Percentiles rank a stretch among this genome's conserved stretches.
Evolutionary conservation across 2,329 filamentous ascomycete genomes (phyloP).

Genomic region (Escovopsis sp.): DNA sequence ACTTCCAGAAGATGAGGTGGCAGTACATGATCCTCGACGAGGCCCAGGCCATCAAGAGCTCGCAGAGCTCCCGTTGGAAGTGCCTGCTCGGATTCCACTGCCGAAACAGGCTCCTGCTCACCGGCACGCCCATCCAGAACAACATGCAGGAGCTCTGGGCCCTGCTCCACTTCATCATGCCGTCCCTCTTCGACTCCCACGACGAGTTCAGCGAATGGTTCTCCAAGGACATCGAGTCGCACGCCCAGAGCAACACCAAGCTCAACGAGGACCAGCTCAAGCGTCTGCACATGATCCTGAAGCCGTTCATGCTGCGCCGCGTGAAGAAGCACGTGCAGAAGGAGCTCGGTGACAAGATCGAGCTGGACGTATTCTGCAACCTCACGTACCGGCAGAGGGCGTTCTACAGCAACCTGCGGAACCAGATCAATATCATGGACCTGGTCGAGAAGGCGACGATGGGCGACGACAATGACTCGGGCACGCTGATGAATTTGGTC

Average conservation of each 20-base stretch:
- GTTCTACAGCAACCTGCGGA: slow-evolving; percentile 81
- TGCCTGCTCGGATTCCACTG: slow-evolving; percentile 86
- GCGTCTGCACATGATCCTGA: slow-evolving; percentile 95
- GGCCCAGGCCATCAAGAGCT: slow-evolving; percentile 97
- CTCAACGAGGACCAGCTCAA: slow-evolving; percentile 96
- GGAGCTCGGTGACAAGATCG: slow-evolving; percentile 96
- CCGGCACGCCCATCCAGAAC: slow-evolving; percentile 96
- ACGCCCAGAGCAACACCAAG: slow-evolving; percentile 98
- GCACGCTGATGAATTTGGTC: slow-evolving; percentile 95
- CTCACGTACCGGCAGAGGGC: slow-evolving; percentile 91
- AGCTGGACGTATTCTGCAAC: slow-evolving; percentile 90
- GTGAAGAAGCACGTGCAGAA: slow-evolving; percentile 99
- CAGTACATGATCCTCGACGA: slow-evolving; percentile 99
- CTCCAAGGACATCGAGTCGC: slow-evolving; percentile 91
- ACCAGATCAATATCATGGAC: slow-evolving; percentile 98
- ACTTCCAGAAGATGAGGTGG: slow-evolving; percentile 99
- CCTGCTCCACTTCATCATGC: slow-evolving; percentile 97
- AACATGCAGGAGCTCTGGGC: slow-evolving; percentile 99
- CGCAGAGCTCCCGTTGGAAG: slow-evolving; percentile 93
- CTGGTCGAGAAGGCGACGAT: slow-evolving; percentile 93
- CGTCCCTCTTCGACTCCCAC: slow-evolving; percentile 90
- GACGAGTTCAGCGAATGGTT: slow-evolving; percentile 93
- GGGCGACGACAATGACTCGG: slow-evolving; percentile 87
- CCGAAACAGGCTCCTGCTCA: slow-evolving; percentile 83
- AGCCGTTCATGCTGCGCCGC: slow-evolving; percentile 98